phyloP scores from a whole-genome alignment of 176 grass and related monocot species.

The Rhynchospora tenuis region DNA sequence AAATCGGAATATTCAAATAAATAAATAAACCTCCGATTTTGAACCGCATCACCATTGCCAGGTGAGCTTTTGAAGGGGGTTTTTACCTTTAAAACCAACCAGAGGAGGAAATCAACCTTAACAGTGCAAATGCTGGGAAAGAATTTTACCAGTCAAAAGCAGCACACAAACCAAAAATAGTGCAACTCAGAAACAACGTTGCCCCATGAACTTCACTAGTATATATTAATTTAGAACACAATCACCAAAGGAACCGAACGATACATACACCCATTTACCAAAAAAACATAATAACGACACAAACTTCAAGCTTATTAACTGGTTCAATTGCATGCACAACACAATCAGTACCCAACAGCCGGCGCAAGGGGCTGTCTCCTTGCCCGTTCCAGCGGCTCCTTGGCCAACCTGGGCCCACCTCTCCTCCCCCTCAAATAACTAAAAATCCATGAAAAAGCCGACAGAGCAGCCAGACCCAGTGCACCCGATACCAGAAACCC shows the following conservation, averaged over 20 bases:
- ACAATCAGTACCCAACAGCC: neutral
- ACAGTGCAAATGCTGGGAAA: neutral
- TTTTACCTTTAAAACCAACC: no score
- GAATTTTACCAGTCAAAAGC: neutral
- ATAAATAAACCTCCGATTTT: no score
- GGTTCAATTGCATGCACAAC: neutral
- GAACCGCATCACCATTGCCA: no score
- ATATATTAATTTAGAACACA: neutral
- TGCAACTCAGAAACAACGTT: neutral
- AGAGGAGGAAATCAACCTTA: neutral
- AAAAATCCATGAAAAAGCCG: conserved; percentile 34
- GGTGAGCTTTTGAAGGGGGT: no score
- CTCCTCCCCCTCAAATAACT: conserved; percentile 17
- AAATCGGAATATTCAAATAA: no score
- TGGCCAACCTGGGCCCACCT: conserved; percentile 17
- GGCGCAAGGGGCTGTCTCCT: neutral
- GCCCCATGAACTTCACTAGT: neutral
- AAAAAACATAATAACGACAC: neutral
- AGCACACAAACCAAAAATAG: neutral
- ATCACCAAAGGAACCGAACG: neutral
- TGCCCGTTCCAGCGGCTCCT: conserved; percentile 30
- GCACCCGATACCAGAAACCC: conserved; percentile 35
- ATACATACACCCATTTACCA: neutral
- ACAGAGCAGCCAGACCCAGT: conserved; percentile 26
- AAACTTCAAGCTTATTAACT: neutral